Conservation (phyloP, 2,329 filamentous ascomycete genomes). For the Dothiorella sarmentorum region DNA sequence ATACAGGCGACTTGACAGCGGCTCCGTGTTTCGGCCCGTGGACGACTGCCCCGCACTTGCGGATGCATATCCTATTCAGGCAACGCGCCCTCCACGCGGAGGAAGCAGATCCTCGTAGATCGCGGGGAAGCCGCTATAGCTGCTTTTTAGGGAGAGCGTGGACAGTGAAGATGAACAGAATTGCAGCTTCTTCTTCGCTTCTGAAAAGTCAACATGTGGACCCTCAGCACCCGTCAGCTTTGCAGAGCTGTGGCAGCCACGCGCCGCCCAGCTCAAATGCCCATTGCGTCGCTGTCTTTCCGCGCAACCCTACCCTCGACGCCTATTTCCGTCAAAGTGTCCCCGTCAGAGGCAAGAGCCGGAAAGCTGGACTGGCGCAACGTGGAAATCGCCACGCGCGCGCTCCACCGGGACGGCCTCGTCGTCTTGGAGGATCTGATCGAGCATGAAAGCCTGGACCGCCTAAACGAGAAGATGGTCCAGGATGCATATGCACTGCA, state of each 20-base stretch:
- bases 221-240: neutral
- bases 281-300: too few relatives aligned
- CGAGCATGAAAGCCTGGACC: conserved; percentile 50
- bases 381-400: conserved; percentile 54
- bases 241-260: neutral
- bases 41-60: neutral
- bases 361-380: conserved; percentile 46
- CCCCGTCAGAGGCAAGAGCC: conserved; percentile 41
- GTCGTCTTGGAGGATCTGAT: conserved; percentile 56
- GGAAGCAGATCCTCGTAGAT: neutral
- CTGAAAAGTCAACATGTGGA: neutral
- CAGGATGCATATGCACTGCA: conserved; percentile 54
- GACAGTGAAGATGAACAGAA: neutral
- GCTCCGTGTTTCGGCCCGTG: neutral
- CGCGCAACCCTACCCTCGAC: conserved; percentile 28
- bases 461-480: conserved; percentile 58
- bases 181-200: neutral
- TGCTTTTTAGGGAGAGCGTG: neutral
- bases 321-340: conserved; percentile 39
- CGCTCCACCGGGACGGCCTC: conserved; percentile 53
- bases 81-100: conserved; percentile 1
- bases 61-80: neutral
- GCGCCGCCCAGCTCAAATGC: neutral
- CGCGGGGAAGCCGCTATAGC: neutral
- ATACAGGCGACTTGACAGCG: neutral